Conservation (phyloP, 164 flowering plant species). For the Vitis cinerea region DNA sequence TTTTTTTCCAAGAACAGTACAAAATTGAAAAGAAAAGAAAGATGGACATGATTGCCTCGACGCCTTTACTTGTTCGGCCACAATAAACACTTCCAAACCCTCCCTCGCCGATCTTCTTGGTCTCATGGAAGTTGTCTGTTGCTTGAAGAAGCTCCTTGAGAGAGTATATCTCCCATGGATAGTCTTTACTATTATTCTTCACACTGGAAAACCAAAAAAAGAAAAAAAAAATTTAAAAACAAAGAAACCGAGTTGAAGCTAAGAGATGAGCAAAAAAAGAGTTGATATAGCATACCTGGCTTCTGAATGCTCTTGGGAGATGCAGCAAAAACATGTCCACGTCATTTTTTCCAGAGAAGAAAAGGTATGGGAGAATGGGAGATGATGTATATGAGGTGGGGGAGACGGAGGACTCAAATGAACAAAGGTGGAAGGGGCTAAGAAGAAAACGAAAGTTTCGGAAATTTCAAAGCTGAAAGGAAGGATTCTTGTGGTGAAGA, state of each 20-base stretch:
- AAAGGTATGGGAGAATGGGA: not conserved
- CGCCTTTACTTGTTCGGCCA: constrained; percentile 69
- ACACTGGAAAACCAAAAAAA: constrained; percentile 15
- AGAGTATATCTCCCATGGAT: constrained; percentile 66
- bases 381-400: not conserved
- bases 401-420: not conserved
- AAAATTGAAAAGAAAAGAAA: not conserved
- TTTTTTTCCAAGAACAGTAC: not conserved
- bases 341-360: constrained; percentile 10
- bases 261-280: not conserved
- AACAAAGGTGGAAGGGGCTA: constrained; percentile 1
- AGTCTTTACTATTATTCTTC: constrained; percentile 27
- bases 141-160: constrained; percentile 69
- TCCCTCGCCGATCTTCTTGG: constrained; percentile 80
- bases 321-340: constrained; percentile 32
- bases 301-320: constrained; percentile 12
- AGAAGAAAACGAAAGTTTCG: constrained; percentile 12
- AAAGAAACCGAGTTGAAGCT: not conserved
- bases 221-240: not conserved
- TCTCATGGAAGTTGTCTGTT: constrained; percentile 63
- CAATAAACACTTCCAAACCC: constrained; percentile 80
- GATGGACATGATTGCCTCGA: constrained; percentile 42
- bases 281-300: constrained; percentile 23
- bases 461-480: constrained; percentile 15
- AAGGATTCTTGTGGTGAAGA: constrained; percentile 27